These are phyloP conservation scores for Colletotrichum agaves DNA, from an alignment of 2,329 filamentous ascomycete species.

Conservation along the genomic window DNA sequence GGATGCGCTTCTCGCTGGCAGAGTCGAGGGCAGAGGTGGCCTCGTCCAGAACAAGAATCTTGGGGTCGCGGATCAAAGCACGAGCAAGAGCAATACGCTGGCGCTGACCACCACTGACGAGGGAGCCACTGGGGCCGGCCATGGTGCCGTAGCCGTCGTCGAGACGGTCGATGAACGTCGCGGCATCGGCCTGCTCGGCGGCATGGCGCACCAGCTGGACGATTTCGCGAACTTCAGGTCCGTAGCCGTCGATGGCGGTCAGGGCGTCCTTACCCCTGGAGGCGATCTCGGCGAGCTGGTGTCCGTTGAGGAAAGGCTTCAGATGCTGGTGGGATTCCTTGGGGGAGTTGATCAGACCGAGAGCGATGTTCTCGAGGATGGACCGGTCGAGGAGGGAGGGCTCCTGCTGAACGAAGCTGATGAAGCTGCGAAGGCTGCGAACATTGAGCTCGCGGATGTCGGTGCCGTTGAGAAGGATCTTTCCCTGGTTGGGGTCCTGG, in stretches of 20 bases:
- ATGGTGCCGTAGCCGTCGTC: conserved; percentile 59
- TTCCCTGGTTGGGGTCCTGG: conserved; percentile 56
- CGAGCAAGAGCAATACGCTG: conserved; percentile 63
- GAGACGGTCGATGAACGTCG: conserved; percentile 58
- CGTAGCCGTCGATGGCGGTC: conserved; percentile 38
- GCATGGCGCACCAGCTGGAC: conserved; percentile 56
- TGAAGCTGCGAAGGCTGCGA: conserved; percentile 44
- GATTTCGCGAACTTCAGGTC: conserved; percentile 52
- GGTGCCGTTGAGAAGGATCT: conserved; percentile 51
- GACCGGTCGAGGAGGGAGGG: conserved; percentile 48
- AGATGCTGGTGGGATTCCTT: conserved; percentile 48
- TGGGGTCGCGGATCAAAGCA: conserved; percentile 60
- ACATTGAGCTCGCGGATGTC: conserved; percentile 51
- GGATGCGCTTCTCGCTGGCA: conserved; percentile 58
- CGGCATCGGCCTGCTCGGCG: conserved; percentile 65
- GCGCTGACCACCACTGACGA: conserved; percentile 63
- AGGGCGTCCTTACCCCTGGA: conserved; percentile 42
- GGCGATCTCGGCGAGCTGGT: conserved; percentile 58
- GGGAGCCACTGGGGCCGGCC: conserved; percentile 57
- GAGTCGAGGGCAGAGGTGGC: conserved; percentile 64
- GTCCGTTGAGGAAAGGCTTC: conserved; percentile 52
- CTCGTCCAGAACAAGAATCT: conserved; percentile 62
- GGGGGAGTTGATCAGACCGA: conserved; percentile 52
- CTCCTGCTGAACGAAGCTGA: conserved; percentile 49
- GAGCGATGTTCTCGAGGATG: conserved; percentile 56